A percentile compares a stretch with the other conserved stretches of the same genome.
These are phyloP conservation scores for Yamadazyma paraphyllophila DNA, from an alignment of 805 yeast species.

Conservation along the genomic window DNA sequence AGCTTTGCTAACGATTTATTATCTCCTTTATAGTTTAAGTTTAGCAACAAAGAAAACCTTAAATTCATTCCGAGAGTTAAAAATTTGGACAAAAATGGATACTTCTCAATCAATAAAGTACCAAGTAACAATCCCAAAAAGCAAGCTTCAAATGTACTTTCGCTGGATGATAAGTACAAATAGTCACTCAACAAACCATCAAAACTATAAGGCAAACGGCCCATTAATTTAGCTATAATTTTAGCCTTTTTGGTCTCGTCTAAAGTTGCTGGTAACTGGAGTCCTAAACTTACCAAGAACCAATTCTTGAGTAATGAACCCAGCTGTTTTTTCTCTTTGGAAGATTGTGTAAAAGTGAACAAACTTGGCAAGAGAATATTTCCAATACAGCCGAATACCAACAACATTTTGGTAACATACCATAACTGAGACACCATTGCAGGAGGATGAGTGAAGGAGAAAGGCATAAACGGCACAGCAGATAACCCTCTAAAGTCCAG, in stretches of 20 bases:
- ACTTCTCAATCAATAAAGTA: conserved; percentile 21
- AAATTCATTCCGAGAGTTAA: conserved; percentile 24
- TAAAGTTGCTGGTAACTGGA: conserved; percentile 25
- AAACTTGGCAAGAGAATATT: conserved; percentile 16
- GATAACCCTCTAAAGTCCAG: conserved; percentile 46
- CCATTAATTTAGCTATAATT: conserved; percentile 17
- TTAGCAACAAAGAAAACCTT: conserved; percentile 25
- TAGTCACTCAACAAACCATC: conserved; percentile 23
- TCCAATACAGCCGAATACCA: conserved; percentile 21
- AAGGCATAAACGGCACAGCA: conserved; percentile 41
- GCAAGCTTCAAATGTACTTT: conserved; percentile 32
- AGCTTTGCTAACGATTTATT: conserved; percentile 21
- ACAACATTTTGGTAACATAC: conserved; percentile 21
- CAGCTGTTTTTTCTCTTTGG: neutral
- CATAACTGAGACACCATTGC: conserved; percentile 21
- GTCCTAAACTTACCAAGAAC: conserved; percentile 27
- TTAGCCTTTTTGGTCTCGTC: conserved; percentile 14
- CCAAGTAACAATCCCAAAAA: conserved; percentile 31
- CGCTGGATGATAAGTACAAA: conserved; percentile 25
- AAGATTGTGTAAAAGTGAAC: neutral
- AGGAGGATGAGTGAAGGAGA: conserved; percentile 19
- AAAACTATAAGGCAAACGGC: neutral
- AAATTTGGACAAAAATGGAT: conserved; percentile 18
- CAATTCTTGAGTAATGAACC: conserved; percentile 17
- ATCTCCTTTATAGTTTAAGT: conserved; percentile 30